Evolutionary conservation across 1,139 yeast species (phyloP).

Genomic region (Scheffersomyces parashehatae): DNA sequence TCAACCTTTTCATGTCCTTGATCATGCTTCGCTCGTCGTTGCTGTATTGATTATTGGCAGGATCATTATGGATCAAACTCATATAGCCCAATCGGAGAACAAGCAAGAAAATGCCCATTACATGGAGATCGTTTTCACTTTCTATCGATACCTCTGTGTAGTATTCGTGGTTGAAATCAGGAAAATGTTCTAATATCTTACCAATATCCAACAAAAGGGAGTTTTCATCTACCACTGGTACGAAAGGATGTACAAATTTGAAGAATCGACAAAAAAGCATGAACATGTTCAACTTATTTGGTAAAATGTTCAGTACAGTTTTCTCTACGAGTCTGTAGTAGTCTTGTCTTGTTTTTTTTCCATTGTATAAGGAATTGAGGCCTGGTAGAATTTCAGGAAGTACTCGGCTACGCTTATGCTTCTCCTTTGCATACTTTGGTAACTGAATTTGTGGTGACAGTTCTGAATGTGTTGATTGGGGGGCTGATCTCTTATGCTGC

Average conservation of each 20-base stretch:
- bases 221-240: slow-evolving; percentile 38
- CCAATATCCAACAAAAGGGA: slow-evolving; percentile 27
- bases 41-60: slow-evolving; percentile 27
- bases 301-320: slow-evolving; percentile 32
- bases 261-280: slow-evolving; percentile 38
- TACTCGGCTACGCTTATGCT: background rate
- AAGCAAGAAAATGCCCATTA: slow-evolving; percentile 34
- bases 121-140: slow-evolving; percentile 33
- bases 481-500: background rate
- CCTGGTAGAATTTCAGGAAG: slow-evolving; percentile 20
- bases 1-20: slow-evolving; percentile 22
- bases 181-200: slow-evolving; percentile 29
- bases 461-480: no score
- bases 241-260: slow-evolving; percentile 42
- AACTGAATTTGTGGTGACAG: background rate
- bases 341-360: slow-evolving; percentile 18
- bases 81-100: slow-evolving; percentile 39
- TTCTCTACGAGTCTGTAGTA: slow-evolving; percentile 33
- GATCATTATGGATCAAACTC: slow-evolving; percentile 41
- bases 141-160: slow-evolving; percentile 26
- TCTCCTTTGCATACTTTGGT: background rate
- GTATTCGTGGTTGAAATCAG: slow-evolving; percentile 20
- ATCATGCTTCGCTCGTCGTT: slow-evolving; percentile 31
- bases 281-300: slow-evolving; percentile 27
- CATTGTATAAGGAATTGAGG: slow-evolving; percentile 18